Evolutionary conservation across 2,329 filamentous ascomycete species (phyloP).

Genomic region (Diplocarpon mali): DNA sequence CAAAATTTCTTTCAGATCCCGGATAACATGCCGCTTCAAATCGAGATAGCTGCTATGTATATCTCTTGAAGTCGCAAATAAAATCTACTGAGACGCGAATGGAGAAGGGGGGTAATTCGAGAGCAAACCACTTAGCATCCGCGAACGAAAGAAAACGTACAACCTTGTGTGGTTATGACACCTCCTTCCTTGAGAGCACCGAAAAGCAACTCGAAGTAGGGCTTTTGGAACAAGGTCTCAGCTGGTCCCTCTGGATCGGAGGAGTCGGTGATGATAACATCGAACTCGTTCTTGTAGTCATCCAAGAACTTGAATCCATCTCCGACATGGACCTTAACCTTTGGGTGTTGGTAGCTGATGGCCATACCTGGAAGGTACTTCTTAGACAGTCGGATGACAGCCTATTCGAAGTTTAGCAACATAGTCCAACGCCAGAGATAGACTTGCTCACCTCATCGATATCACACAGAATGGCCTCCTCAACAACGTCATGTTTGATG

Average conservation of each 20-base stretch:
- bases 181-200: constrained; percentile 87
- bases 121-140: constrained; percentile 11
- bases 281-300: constrained; percentile 93
- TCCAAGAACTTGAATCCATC: constrained; percentile 98
- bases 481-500: constrained; percentile 95
- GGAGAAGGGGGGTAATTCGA: constrained; percentile 3
- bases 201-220: constrained; percentile 91
- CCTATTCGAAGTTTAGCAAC: constrained; percentile 35
- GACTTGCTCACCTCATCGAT: constrained; percentile 67
- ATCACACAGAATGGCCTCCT: constrained; percentile 94
- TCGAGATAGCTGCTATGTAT: background rate
- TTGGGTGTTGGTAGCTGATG: constrained; percentile 85
- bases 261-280: constrained; percentile 99
- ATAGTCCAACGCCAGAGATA: background rate
- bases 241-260: constrained; percentile 95
- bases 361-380: constrained; percentile 93
- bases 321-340: constrained; percentile 83
- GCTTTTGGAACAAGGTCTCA: constrained; percentile 95
- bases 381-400: constrained; percentile 97
- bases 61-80: too few species aligned
- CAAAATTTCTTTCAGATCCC: background rate
- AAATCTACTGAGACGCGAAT: too few species aligned
- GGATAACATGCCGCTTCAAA: background rate
- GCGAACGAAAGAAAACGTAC: constrained; percentile 66
- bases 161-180: constrained; percentile 99